phyloP scores from a whole-genome alignment of 371 early-diverging fungal genomes.

The Rhizopus sp. region DNA sequence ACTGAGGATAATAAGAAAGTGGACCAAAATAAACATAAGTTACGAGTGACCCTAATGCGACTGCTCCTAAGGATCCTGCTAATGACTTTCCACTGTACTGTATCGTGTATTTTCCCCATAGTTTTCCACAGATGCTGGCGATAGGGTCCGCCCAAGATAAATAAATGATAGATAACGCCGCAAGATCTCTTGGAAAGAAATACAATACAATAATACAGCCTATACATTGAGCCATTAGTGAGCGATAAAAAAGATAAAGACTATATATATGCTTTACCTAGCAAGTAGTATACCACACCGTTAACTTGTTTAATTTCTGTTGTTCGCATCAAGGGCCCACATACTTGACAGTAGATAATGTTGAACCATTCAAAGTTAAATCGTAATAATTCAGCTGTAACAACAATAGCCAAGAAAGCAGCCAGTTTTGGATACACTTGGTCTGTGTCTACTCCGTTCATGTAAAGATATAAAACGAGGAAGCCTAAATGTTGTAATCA shows the following conservation, averaged over 20 bases:
- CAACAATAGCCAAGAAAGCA: conserved; percentile 31
- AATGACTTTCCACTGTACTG: conserved; percentile 50
- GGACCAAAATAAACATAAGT: conserved; percentile 44
- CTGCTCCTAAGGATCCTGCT: conserved; percentile 53
- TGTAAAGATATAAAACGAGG: conserved; percentile 41
- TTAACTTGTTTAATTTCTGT: conserved; percentile 46
- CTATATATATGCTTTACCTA: conserved; percentile 30
- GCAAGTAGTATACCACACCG: conserved; percentile 55
- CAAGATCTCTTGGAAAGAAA: conserved; percentile 48
- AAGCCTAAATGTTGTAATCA: conserved; percentile 38
- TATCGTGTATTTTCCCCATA: conserved; percentile 54
- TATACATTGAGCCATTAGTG: conserved; percentile 4
- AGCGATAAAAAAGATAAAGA: conserved; percentile 11
- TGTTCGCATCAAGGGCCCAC: conserved; percentile 56
- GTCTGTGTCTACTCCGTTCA: conserved; percentile 27
- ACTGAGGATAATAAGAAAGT: conserved; percentile 14
- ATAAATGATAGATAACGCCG: conserved; percentile 56
- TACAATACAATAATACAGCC: conserved; percentile 49
- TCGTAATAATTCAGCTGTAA: conserved; percentile 44
- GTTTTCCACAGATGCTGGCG: conserved; percentile 52
- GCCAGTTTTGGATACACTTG: conserved; percentile 37
- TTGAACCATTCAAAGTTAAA: conserved; percentile 51
- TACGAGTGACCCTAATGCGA: conserved; percentile 39
- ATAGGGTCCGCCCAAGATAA: conserved; percentile 60
- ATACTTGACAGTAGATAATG: conserved; percentile 40